Evolutionary conservation across 352 stramenopile species (phyloP), one percentile per base, ranked within the genome.

Genomic region (Pythium periplocum): DNA sequence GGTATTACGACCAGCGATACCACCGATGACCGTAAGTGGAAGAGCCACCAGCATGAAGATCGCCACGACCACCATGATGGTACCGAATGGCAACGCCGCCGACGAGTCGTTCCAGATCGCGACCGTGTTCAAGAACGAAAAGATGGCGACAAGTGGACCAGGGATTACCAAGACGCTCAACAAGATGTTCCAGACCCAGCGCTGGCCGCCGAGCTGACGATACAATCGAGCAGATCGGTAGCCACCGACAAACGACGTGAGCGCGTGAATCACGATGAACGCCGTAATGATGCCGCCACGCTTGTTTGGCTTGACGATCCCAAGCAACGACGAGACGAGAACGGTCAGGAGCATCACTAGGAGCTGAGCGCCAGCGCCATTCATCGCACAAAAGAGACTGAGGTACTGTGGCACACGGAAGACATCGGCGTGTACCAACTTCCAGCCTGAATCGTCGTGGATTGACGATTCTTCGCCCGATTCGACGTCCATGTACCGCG

Each of bases 391-490:
- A 60, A 99, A 98, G 6, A 98, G 48, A 37, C 74, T 95, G 44
- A 95, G 66, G 39, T 95, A 71, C 17, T 83, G 64, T n/a, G 96
- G 96, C 64, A 97, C 93, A 44, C 95, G 84, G 66, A 99, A 99
- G 4, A 98, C 95, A 61, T 98, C 95, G 9, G 91, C 96, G 55
- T 98, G 93, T 58, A 99, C 87, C 1, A 98, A 78, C 61, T 99
- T 99, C 96, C 96, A 99, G n/a, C 95, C 93, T 2, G 90, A 97
- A 63, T 98, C 94, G 64, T 98, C 95, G 62, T 98, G 93, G 9
- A 85, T 41, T 11, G 87, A 73, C 46, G 89, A 73, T 6, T 96
- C 75, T 40, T 97, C 90, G 44, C 69, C 85, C 12, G 86, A 76
- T 66, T 98, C 95, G 26, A 97, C 60, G 48, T 98, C 92, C 78